Conservation (phyloP, 345 rosid genomes). For the Hirschfeldia incana region DNA sequence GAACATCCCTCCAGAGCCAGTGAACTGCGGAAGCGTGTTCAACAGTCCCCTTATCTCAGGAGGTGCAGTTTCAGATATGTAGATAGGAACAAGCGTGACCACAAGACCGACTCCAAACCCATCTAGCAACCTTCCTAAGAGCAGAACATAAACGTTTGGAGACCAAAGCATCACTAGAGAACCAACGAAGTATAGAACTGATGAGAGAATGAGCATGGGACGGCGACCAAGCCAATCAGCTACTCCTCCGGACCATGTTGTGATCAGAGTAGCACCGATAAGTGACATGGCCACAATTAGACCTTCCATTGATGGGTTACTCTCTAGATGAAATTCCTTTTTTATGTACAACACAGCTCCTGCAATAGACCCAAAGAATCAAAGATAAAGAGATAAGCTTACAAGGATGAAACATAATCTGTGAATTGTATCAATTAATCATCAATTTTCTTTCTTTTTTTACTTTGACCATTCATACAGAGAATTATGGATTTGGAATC, state of each 20-base stretch:
- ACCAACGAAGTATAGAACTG: conserved; percentile 68
- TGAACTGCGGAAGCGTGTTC: conserved; percentile 94
- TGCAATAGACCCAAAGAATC: conserved; percentile 36
- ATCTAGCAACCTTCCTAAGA: conserved; percentile 85
- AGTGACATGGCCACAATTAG: conserved; percentile 91
- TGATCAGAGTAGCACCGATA: conserved; percentile 85
- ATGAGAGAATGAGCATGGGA: conserved; percentile 78
- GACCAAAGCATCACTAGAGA: conserved; percentile 93
- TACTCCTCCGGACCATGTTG: conserved; percentile 82
- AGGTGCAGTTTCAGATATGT: conserved; percentile 96
- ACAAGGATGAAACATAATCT: not conserved
- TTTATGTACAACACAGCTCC: conserved; percentile 93
- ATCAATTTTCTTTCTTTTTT: conserved; percentile 4
- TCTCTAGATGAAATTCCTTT: conserved; percentile 74
- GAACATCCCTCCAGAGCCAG: conserved; percentile 94
- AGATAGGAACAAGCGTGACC: conserved; percentile 86
- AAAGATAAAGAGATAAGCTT: conserved; percentile 5
- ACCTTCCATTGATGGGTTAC: conserved; percentile 77
- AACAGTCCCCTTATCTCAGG: conserved; percentile 86
- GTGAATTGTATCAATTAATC: not conserved
- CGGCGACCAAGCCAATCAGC: conserved; percentile 90
- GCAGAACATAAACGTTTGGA: conserved; percentile 80
- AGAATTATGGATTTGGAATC: not conserved
- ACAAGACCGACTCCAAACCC: conserved; percentile 94
- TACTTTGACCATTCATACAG: not conserved